Base-by-base conservation (phyloP, 495 filamentous ascomycete genomes). In the Aspergillus sclerotiicarbonarius region DNA sequence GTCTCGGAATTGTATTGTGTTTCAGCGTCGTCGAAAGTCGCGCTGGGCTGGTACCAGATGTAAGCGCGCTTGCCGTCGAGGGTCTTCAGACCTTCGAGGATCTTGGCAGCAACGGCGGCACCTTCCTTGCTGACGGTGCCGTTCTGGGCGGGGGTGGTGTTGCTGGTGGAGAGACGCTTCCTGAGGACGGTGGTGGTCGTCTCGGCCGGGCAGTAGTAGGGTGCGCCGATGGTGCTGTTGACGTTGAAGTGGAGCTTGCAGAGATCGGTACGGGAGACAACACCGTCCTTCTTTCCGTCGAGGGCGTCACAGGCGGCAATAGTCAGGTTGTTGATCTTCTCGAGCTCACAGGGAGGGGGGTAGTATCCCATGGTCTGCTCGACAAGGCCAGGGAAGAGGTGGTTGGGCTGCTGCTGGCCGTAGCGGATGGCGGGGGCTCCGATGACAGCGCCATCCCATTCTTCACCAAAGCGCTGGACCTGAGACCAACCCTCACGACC, bases 361-460 rank as follows among this genome's bases (percentile, higher is more conserved):
- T 70, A 81, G 66, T 83, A 82, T 51, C 70, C 69, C 9, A 76
- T 48, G 7, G 74, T 77, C 51, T 77, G 56, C 60, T 81, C 77
- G 7, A 79, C 78, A 2, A 68, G 64, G 15, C 66, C 62, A 9
- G 77, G 64, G 53, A 70, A 76, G 0, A 82, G 56, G 57, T 82
- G 80, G 45, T 79, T 66, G 29, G 79, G 73, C 63, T 83, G 81
- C 57, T 81, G 75, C 49, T 79, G 74, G 13, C 64, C 71, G 51
- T 71, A 79, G 0, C 80, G 73, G 67, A 83, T 76, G 6, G 81
- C 81, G 4, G 81, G 80, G 1, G 81, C 79, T 35, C 79, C 80
- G 21, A 68, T 70, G 35, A 78, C 71, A 0, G 67, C 74, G 29
- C 80, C 81, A 54, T 84, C 81, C 16, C 74, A 81, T 39, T 77